Base-by-base conservation (phyloP, 2,329 filamentous ascomycete species). In the Seiridium unicorne region DNA sequence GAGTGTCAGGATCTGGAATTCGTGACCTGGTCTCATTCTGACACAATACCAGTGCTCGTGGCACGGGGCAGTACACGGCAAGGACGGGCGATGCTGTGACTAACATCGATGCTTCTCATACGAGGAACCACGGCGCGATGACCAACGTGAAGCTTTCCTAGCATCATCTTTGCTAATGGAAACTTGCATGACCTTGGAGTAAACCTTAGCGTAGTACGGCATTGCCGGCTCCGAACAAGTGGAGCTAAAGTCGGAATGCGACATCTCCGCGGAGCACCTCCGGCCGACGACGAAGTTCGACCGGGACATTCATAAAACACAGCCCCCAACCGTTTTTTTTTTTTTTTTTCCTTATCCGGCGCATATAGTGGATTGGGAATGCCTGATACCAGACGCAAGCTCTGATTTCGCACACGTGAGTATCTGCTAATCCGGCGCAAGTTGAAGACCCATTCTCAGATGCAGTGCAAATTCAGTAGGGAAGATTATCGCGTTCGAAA, bases 121-220 rank as follows among this genome's bases (percentile, higher is more conserved):
- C 31, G 36, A 47, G 40, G 10, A 44, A 47, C 11, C 11, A 4
- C n/a, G 31, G n/a, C 11, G 31, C 55, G 18, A 57, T 57, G 55
- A 57, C 55, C 32, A 48, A 57, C 34, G 31, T 57, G 5, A 18
- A 48, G 32, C 13, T 26, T 48, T 18, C 11, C 46, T 51, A 44
- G 55, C 55, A 46, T 32, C 18, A 42, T 58, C 31, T 58, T 58
- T 58, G 55, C 32, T 58, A 51, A 58, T 36, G 13, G 44, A 57
- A 57, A 57, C 42, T 4, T 46, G 32, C 11, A n/a, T 47, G 5
- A 57, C 7, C 26, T 49, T 26, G 18, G 38, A 53, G 9, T 53
- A 34, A 44, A 10, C 34, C 6, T 47, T 38, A 34, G 35, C 44
- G 42, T 47, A 31, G 31, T 26, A 57, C 54, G 18, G 13, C n/a